Percentiles rank a stretch among this genome's conserved stretches.
Conservation (phyloP, 441 rosid genomes). For the Adansonia rubrostipa region DNA sequence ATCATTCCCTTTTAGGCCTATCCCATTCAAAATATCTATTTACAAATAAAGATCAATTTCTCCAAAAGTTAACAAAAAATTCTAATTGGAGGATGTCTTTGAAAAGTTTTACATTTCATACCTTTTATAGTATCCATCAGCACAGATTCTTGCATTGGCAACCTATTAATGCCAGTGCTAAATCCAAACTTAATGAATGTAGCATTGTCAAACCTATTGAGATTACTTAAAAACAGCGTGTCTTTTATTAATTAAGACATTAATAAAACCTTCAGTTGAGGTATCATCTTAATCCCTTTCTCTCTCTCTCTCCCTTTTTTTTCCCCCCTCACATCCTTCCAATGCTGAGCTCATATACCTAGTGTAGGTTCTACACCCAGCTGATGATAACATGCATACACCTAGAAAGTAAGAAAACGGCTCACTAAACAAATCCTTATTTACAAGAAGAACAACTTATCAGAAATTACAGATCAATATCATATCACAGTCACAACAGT, state of each 20-base stretch:
- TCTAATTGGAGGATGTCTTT: neutral
- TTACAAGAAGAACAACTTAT: slow-evolving; percentile 9
- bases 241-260: neutral
- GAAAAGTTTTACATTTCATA: neutral
- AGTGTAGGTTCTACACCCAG: slow-evolving; percentile 9
- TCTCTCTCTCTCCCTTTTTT: too few relatives aligned
- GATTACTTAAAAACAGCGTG: neutral
- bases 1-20: neutral
- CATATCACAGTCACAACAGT: neutral
- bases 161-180: neutral
- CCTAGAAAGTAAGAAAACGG: neutral
- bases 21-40: neutral
- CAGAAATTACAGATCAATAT: neutral
- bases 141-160: neutral
- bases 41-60: neutral
- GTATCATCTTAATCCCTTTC: neutral
- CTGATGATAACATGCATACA: neutral
- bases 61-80: neutral
- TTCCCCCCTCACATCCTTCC: neutral
- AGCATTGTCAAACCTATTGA: neutral
- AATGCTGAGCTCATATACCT: neutral
- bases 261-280: neutral
- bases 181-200: neutral
- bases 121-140: neutral
- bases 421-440: slow-evolving; percentile 2